These are phyloP conservation scores for Sporothrix pallida DNA, from an alignment of 2,329 filamentous ascomycete genomes.

Conservation along the genomic window DNA sequence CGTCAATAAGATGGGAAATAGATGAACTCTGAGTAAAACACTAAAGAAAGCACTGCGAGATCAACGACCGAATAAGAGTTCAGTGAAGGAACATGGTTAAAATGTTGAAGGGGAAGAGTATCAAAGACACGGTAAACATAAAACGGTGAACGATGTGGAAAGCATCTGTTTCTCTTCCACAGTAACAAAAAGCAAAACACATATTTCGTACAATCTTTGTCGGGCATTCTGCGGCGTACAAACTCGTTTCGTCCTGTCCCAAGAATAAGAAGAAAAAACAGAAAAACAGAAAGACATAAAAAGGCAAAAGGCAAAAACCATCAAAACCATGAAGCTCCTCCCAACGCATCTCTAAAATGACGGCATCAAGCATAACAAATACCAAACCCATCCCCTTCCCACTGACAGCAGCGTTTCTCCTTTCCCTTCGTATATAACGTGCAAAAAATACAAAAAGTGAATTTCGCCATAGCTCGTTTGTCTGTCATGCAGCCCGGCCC, in stretches of 20 bases:
- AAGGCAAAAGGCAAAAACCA: background rate
- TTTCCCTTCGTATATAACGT: conserved; percentile 26
- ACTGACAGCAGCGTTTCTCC: background rate
- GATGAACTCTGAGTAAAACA: background rate
- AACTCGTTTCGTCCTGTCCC: background rate
- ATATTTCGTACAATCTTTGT: conserved; percentile 31
- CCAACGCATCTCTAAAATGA: background rate
- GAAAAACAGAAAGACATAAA: background rate
- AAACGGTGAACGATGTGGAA: background rate
- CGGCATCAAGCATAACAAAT: conserved; percentile 2
- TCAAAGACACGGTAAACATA: background rate
- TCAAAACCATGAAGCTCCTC: conserved; percentile 4
- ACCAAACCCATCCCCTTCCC: background rate
- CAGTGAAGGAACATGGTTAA: background rate
- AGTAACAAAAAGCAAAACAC: background rate
- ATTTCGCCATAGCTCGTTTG: conserved; percentile 34
- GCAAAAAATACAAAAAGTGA: conserved; percentile 11
- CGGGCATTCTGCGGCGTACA: background rate
- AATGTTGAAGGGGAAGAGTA: background rate
- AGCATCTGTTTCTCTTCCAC: background rate
- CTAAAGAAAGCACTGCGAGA: background rate
- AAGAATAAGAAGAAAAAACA: background rate
- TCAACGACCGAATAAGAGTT: background rate
- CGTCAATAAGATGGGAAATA: background rate
- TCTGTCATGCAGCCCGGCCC: conserved; percentile 35